Percentiles rank a stretch among this genome's conserved stretches.
These are phyloP conservation scores for Cryptococcus amylolentus DNA, from an alignment of 1,284 basidiomycete species.

Conservation along the genomic window DNA sequence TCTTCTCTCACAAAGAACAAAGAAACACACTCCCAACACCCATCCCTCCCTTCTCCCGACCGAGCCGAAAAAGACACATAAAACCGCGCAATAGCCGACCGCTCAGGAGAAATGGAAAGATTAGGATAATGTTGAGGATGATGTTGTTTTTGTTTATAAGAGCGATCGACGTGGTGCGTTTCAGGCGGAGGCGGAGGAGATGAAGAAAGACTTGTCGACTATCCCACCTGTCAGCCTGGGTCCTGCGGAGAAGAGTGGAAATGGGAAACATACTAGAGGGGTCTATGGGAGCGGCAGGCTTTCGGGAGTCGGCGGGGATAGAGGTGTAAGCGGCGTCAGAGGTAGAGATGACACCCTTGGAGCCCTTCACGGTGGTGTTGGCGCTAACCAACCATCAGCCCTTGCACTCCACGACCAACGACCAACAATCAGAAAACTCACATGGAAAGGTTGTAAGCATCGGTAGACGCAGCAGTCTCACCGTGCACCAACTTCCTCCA, in stretches of 20 bases:
- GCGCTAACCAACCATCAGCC: constrained; percentile 33
- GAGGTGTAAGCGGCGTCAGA: constrained; percentile 63
- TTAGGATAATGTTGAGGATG: too few relatives aligned
- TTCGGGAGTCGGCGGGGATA: constrained; percentile 75
- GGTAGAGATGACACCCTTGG: constrained; percentile 64
- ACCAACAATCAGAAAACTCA: constrained; percentile 50
- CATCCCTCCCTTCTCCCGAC: too few relatives aligned
- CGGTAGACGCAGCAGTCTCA: constrained; percentile 66
- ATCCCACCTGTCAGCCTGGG: constrained; percentile 1
- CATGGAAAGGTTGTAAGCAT: constrained; percentile 74
- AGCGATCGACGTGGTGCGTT: constrained; percentile 5
- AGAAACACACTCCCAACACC: too few relatives aligned
- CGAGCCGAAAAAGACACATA: too few relatives aligned
- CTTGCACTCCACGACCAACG: background rate
- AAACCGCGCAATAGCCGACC: too few relatives aligned
- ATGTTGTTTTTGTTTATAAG: background rate
- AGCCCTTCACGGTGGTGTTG: constrained; percentile 65
- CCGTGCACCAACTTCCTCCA: constrained; percentile 92
- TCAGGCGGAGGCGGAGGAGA: constrained; percentile 65
- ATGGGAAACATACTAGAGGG: constrained; percentile 64
- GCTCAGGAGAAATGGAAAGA: too few relatives aligned
- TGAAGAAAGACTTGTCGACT: constrained; percentile 49
- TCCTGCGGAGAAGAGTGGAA: constrained; percentile 7
- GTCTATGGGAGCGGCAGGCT: constrained; percentile 80
- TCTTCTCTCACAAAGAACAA: background rate